Evolutionary conservation across 192 early-diverging fungal genomes (phyloP), one percentile per base, ranked within the genome.

Genomic region (Coemansia sp.): DNA sequence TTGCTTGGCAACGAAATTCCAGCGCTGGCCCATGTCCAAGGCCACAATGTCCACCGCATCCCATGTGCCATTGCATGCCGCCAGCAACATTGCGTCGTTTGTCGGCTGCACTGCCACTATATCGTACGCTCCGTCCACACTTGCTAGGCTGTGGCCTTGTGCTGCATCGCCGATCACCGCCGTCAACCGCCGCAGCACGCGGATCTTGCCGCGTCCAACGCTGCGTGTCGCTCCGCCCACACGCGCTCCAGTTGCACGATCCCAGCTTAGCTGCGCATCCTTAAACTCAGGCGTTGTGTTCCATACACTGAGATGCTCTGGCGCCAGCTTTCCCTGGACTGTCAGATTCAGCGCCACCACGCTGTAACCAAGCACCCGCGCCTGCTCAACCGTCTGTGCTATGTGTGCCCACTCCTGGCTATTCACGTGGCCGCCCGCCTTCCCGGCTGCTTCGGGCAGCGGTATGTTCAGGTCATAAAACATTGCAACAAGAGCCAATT

Each of bases 391-490:
- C 47, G 68, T 57, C 57, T 74, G 77, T 28, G 60, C 50, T 10
- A 80, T 51, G 28, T 57, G 71, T 14, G 68, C 59, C 77, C 77
- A 80, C 40, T 80, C 72, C 19, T 68, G 59, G 28, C 56, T 59
- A 28, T 65, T 71, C 28, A 74, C 5, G 10, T 46, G 60, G 1
- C 68, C 72, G 38, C 61, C 61, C 15, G 68, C 48, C 54, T 56
- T 63, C 11, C 77, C 77, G 10, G 71, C 71, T 40, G 65, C 54
- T 5, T 74, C 77, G 2, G 77, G 77, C 55, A 80, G 62, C 49
- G 71, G 68, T 48, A 80, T 80, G 34, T 80, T 80, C n/a, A 80
- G 59, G 52, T 80, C 77, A 46, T 80, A 71, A 59, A 80, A 80
- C 77, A 80, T 80, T 11, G n/a, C 26, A 31, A 31, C 31, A 21